Conservation (phyloP, 2,329 filamentous ascomycete species). For the Sporothrix brunneoviolacea region DNA sequence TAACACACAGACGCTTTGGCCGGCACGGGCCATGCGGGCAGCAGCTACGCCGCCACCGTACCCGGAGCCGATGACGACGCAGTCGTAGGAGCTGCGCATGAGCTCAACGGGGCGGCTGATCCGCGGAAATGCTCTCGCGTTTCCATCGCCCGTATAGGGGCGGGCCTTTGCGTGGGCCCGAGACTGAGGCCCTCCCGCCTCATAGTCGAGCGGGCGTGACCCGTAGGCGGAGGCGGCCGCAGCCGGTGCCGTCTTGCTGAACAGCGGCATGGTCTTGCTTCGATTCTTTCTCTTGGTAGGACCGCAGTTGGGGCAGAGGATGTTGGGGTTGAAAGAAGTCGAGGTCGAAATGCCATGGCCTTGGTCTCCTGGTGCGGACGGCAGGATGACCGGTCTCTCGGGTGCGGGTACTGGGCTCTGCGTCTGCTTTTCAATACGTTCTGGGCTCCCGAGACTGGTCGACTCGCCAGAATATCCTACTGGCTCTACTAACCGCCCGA, state of each 20-base stretch:
- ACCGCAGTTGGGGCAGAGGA: too few species aligned
- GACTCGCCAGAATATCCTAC: too few species aligned
- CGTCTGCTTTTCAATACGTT: too few species aligned
- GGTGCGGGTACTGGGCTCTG: too few species aligned
- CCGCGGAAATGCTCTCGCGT: conserved; percentile 36
- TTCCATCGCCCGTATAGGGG: conserved; percentile 25
- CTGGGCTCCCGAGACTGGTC: too few species aligned
- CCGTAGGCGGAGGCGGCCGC: neutral
- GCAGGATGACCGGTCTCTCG: too few species aligned
- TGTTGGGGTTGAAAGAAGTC: too few species aligned
- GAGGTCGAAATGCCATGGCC: too few species aligned
- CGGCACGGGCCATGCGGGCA: conserved; percentile 55
- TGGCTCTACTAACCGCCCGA: too few species aligned
- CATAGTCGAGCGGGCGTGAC: conserved; percentile 25
- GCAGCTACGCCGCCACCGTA: conserved; percentile 63
- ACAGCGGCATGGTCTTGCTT: conserved; percentile 2
- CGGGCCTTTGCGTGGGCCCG: conserved; percentile 25
- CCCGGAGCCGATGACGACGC: conserved; percentile 61
- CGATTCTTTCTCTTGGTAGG: neutral
- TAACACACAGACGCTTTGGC: conserved; percentile 55
- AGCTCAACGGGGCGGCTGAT: conserved; percentile 52
- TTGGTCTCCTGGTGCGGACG: too few species aligned
- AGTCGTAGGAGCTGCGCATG: conserved; percentile 54
- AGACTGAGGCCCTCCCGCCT: conserved; percentile 21
- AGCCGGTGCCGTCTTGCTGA: neutral